Base-by-base conservation (phyloP, 163 green algal genomes). In the Scenedesmus sp. region DNA sequence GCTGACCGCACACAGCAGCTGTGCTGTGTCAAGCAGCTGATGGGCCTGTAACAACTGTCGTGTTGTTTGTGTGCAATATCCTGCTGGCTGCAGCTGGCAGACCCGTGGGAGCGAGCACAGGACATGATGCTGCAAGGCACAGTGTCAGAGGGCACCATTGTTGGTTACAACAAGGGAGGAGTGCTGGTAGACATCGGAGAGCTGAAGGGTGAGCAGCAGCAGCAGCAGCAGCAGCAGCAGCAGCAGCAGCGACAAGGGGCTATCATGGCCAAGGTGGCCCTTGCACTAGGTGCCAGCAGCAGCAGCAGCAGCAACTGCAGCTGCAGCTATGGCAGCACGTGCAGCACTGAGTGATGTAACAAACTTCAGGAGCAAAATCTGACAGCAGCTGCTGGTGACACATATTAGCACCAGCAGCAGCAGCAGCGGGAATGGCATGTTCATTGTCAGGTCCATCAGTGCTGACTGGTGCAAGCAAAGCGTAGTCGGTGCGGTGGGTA, bases 171-270 rank as follows among this genome's bases (percentile, higher is more conserved):
- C 73, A 90, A 88, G 73, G 76, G 82, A 3, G 94, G 94, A 10
- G 77, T 95, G 5, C 81, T 94, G 20, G 94, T 96, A 57, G 88
- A 93, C 46, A 79, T 93, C 13, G 82, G 74, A 0, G 88, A 93
- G 0, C 20, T 95, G 2, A 92, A 94, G 62, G 94, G 94, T 94
- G 67, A 84, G 93, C 54, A 64, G 81, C 81, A 59, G 52, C 52
- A 86, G 54, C 74, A 82, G 26, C 74, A 82, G 74, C 74, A 82
- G 46, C 46, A 90, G 79, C 66, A 76, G 66, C 66, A 76, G 66
- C 66, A 79, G 81, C 6, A 9, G 76, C 76, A 57, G 76, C 76
- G 18, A 8, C 34, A n/a, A 8, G 34, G 10, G 10, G 13, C 2
- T 10, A 26, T 4, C 6, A n/a, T 8, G 12, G 46, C 46, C 26